phyloP scores from a whole-genome alignment of 306 rosid genomes.

The Prunus fruticosa region DNA sequence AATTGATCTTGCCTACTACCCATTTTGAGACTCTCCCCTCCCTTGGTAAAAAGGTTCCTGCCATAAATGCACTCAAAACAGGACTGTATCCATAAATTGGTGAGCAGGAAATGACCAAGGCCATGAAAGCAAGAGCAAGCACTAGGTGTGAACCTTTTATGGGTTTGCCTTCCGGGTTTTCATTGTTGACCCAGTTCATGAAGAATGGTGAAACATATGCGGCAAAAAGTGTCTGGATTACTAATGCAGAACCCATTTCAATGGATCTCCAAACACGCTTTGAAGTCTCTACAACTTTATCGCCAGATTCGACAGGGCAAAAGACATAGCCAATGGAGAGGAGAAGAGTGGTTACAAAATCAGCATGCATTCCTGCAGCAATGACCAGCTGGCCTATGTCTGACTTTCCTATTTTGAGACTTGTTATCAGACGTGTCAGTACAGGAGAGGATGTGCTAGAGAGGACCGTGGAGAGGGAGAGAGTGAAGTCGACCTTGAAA shows the following conservation, averaged over 20 bases:
- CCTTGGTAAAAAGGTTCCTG: constrained; percentile 74
- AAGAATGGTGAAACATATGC: constrained; percentile 63
- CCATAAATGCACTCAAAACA: constrained; percentile 75
- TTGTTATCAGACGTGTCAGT: constrained; percentile 66
- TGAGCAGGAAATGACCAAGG: constrained; percentile 52
- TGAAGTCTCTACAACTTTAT: not conserved
- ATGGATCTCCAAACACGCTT: constrained; percentile 14
- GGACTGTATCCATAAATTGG: constrained; percentile 60
- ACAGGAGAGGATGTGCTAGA: constrained; percentile 86
- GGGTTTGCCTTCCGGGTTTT: constrained; percentile 89
- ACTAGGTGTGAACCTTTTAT: constrained; percentile 86
- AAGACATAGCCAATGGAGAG: constrained; percentile 59
- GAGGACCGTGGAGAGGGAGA: constrained; percentile 54
- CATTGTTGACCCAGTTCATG: constrained; percentile 85
- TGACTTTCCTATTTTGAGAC: constrained; percentile 74
- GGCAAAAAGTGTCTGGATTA: constrained; percentile 47
- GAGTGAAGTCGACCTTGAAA: constrained; percentile 33
- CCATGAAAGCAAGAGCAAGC: constrained; percentile 77
- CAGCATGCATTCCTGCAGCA: constrained; percentile 84
- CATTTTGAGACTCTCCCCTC: constrained; percentile 87
- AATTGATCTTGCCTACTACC: constrained; percentile 72
- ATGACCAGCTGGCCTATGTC: constrained; percentile 89
- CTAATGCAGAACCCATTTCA: constrained; percentile 32
- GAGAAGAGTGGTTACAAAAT: constrained; percentile 57
- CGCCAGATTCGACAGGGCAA: constrained; percentile 29